Evolutionary conservation across 306 rosid species (phyloP).

Genomic region (Ormosia semicastrata): DNA sequence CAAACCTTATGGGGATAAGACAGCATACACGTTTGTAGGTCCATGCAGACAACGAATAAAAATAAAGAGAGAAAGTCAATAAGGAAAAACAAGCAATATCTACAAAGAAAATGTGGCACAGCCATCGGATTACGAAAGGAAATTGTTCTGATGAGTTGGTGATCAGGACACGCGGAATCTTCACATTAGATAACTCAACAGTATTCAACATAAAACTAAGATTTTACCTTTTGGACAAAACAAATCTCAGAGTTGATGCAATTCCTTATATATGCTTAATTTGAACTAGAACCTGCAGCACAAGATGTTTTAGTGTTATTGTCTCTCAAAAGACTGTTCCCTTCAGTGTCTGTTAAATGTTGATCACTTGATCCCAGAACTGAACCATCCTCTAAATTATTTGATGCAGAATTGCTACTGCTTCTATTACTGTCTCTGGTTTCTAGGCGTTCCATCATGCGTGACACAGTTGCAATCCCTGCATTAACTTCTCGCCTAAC

Average conservation of each 20-base stretch:
- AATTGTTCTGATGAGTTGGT: background rate
- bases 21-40: background rate
- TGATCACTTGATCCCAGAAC: conserved; percentile 44
- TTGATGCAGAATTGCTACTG: conserved; percentile 45
- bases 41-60: background rate
- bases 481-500: conserved; percentile 83
- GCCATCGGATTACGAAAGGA: background rate
- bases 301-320: conserved; percentile 44
- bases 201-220: background rate
- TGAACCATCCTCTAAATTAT: conserved; percentile 47
- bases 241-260: conserved; percentile 38
- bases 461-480: conserved; percentile 81
- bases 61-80: background rate
- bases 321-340: conserved; percentile 43
- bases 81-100: background rate
- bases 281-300: conserved; percentile 81
- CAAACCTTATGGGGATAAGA: background rate
- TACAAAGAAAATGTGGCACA: background rate
- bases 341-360: conserved; percentile 45
- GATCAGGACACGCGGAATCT: background rate
- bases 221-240: conserved; percentile 46
- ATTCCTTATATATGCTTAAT: conserved; percentile 42
- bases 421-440: conserved; percentile 60
- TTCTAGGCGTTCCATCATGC: conserved; percentile 89
- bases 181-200: background rate